Base-by-base conservation (phyloP, 345 rosid genomes). In the Carallia brachiata region DNA sequence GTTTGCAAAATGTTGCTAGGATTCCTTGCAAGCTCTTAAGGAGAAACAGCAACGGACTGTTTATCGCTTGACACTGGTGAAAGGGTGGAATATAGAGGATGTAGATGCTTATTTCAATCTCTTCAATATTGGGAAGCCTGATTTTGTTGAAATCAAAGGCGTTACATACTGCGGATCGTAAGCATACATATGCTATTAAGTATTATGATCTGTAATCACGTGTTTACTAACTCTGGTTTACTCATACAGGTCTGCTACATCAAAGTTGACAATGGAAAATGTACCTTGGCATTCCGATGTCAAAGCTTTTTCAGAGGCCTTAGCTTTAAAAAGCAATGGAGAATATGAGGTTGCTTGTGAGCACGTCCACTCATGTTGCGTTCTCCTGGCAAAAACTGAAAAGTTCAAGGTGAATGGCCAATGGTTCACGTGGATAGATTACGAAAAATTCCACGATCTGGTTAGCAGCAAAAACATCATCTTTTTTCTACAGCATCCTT, bases 211-310 rank as follows among this genome's bases (percentile, higher is more conserved):
- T 10, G 17, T 15, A 36, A 28, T 31, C 50, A n/a, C 23, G 23
- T 39, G 16, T 32, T 56, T 19, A 17, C 2, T 16, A 5, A 37
- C 8, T 17, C 2, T 48, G 5, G 4, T 52, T 58, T 37, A 15
- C 32, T 34, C 19, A 7, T 40, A 40, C 80, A 95, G 99, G 63
- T 84, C 99, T 70, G 90, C 98, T 30, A 90, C 98, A 47, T 95
- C 99, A 71, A 95, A 92, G 80, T 73, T 95, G 86, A 92, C 96
- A 4, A 95, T 92, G 99, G 97, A 92, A 81, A 95, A 95, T 80
- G 97, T 92, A 32, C 99, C 97, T 0, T 95, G 99, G 98, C 99
- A 92, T 71, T 61, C 92, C 13, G 98, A 94, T 62, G 99, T 95
- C 57, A 95, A 81, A 80, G 85, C 85, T 62, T 95, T 95, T 75